Base-by-base conservation (phyloP, 208 protist species). In the Leishmania lainsoni region DNA sequence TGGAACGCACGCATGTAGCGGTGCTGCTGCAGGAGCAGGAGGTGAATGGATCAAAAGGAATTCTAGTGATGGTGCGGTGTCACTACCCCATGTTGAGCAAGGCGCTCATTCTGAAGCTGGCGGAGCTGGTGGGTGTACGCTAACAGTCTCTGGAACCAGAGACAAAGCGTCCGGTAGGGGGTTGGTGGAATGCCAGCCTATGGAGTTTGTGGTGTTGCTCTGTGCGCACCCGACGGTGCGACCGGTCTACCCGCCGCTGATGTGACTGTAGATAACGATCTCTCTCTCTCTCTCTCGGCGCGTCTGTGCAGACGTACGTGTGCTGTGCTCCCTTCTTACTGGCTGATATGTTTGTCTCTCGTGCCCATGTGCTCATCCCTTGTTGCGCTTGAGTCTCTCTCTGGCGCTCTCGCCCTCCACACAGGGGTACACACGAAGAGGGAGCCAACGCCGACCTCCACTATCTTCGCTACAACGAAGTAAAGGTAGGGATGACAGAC, bases 11-110 rank as follows among this genome's bases (percentile, higher is more conserved):
- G 12, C 91, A 95, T 78, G 87, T 97, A 14, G 91, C 92, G 0
- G 87, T 94, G 29, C 78, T 97, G 39, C 85, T 96, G 48, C 86
- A 86, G 29, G 89, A 94, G 72, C 83, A 85, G 54, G 80, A 91
- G 75, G 87, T 82, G 45, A 89, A 90, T 0, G 86, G 83, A 0
- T 61, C 58, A 52, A 86, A 84, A 42, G 91, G 91, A 3, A 42
- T 96, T 35, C 56, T 35, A 12, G 84, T 95, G 54, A 82, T 73
- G 22, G 91, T 92, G 75, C 89, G 89, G 75, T 80, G 84, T 56
- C 81, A 91, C 51, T 87, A 92, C 74, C 66, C 82, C 3, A 83
- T 65, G 32, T 63, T 97, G 5, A 78, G 87, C 39, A 87, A 95
- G 81, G 77, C 88, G 1, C 81, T 96, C 20, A 87, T 96, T 45